These are phyloP conservation scores for Podila verticillata DNA, from an alignment of 192 early-diverging fungal genomes.

Conservation along the genomic window DNA sequence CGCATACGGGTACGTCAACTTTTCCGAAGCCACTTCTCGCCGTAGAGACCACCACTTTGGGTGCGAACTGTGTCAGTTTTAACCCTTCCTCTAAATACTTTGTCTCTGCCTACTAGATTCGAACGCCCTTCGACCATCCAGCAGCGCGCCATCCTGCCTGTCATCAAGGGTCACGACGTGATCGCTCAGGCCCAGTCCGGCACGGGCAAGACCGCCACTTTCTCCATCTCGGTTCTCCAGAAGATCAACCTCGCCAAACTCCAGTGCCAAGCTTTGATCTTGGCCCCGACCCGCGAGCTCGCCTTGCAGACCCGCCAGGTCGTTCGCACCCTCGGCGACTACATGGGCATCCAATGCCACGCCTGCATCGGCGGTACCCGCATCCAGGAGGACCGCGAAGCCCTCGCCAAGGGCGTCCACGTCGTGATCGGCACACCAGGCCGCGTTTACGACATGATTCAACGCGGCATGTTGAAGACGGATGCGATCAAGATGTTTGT, in stretches of 20 bases:
- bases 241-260: constrained; percentile 79
- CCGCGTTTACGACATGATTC: constrained; percentile 97
- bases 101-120: constrained; percentile 65
- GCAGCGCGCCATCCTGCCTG: constrained; percentile 91
- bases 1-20: constrained; percentile 81
- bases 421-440: constrained; percentile 98
- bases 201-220: constrained; percentile 99
- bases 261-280: constrained; percentile 91
- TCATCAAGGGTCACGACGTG: constrained; percentile 92
- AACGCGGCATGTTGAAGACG: constrained; percentile 81
- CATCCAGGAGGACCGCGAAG: constrained; percentile 84
- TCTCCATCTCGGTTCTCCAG: constrained; percentile 97
- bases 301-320: constrained; percentile 96
- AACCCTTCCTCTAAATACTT: background rate
- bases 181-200: constrained; percentile 99
- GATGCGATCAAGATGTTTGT: constrained; percentile 93
- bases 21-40: background rate
- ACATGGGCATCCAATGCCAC: constrained; percentile 90
- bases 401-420: constrained; percentile 82
- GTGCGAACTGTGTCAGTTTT: background rate
- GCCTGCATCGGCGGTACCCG: constrained; percentile 97
- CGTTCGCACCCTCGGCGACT: constrained; percentile 90
- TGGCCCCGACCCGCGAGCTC: constrained; percentile 96
- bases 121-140: constrained; percentile 95
- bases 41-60: background rate